A percentile compares a stretch with the other conserved stretches of the same genome.
phyloP scores from a whole-genome alignment of 345 rosid species.

The Citrus cavaleriei region DNA sequence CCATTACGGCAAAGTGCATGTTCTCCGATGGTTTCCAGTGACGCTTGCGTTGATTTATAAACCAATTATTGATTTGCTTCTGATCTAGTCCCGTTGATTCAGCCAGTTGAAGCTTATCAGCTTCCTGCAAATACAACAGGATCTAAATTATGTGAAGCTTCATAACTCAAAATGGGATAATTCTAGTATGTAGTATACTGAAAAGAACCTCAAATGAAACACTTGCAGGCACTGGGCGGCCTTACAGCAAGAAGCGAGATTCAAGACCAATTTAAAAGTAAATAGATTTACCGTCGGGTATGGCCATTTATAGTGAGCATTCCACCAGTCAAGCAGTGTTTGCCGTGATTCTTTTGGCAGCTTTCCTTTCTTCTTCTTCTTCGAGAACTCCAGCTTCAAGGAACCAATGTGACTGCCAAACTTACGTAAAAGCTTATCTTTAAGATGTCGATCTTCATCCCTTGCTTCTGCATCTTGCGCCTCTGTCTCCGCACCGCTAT shows the following conservation, averaged over 20 bases:
- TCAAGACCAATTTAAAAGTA: background rate
- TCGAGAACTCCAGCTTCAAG: slow-evolving; percentile 69
- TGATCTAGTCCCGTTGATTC: slow-evolving; percentile 80
- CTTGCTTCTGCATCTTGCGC: slow-evolving; percentile 41
- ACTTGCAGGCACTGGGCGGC: no score
- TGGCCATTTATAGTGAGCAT: slow-evolving; percentile 76
- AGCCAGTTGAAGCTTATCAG: slow-evolving; percentile 64
- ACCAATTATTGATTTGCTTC: slow-evolving; percentile 88
- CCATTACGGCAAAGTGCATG: slow-evolving; percentile 62
- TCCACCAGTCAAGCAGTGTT: slow-evolving; percentile 75
- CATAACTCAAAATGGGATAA: no score
- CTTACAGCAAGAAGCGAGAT: no score
- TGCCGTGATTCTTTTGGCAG: slow-evolving; percentile 79
- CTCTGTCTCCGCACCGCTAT: slow-evolving; percentile 54
- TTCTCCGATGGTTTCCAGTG: slow-evolving; percentile 86
- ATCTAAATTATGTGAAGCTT: background rate
- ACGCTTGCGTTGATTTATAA: slow-evolving; percentile 82
- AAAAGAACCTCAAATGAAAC: no score
- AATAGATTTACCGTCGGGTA: slow-evolving; percentile 60
- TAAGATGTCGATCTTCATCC: slow-evolving; percentile 58
- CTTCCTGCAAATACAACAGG: slow-evolving; percentile 35
- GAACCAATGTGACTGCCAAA: slow-evolving; percentile 73
- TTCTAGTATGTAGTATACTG: no score
- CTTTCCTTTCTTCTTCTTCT: slow-evolving; percentile 87
- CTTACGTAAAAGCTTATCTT: slow-evolving; percentile 55